Conservation (phyloP, 2,329 filamentous ascomycete species). For the Colletotrichum sojae region DNA sequence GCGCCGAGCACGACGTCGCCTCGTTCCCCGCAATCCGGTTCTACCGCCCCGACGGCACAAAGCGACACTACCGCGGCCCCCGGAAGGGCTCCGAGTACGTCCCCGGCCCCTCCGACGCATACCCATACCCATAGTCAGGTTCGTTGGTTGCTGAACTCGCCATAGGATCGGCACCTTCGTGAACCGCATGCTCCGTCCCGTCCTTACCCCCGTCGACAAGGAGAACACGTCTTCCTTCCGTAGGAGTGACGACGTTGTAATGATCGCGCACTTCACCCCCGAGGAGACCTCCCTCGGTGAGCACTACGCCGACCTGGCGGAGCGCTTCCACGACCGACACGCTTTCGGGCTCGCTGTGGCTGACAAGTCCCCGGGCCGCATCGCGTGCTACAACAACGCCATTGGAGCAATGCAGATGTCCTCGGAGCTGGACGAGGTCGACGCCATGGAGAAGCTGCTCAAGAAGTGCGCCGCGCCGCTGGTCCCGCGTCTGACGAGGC, state of each 20-base stretch:
- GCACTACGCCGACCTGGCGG: constrained; percentile 52
- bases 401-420: constrained; percentile 53
- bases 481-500: constrained; percentile 60
- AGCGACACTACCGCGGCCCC: constrained; percentile 59
- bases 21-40: constrained; percentile 64
- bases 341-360: constrained; percentile 54
- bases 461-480: constrained; percentile 54
- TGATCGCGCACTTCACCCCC: constrained; percentile 55
- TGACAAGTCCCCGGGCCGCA: constrained; percentile 38
- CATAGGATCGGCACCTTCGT: constrained; percentile 50
- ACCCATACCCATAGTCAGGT: neutral
- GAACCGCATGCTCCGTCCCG: constrained; percentile 47
- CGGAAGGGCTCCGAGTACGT: constrained; percentile 56
- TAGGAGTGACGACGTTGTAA: constrained; percentile 56
- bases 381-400: constrained; percentile 58
- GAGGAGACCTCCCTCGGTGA: constrained; percentile 48
- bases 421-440: constrained; percentile 50
- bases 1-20: constrained; percentile 56
- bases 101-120: too few relatives aligned
- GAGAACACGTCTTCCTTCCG: constrained; percentile 51
- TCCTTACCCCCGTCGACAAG: constrained; percentile 46
- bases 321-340: constrained; percentile 55
- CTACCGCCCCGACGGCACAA: constrained; percentile 52
- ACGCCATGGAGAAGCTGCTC: constrained; percentile 55
- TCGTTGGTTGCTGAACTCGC: neutral